These are phyloP conservation scores for Leishmania martiniquensis DNA, from an alignment of 208 protist species.

Conservation along the genomic window DNA sequence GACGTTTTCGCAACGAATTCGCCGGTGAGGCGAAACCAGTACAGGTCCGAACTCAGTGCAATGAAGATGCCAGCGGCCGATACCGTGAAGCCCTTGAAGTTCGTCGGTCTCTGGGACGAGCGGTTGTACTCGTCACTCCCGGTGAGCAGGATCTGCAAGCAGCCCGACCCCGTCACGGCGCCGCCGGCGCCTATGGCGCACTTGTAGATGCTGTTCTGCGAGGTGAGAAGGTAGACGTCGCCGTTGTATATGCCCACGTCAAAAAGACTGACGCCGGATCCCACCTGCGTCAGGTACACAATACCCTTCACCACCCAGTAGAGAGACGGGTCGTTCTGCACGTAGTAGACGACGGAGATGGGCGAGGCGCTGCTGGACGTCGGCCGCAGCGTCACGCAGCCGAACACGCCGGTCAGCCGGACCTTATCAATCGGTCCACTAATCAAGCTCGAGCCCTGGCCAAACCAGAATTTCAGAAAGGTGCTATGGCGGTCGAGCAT, in stretches of 20 bases:
- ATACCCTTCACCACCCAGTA: neutral
- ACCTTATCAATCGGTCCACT: conserved; percentile 15
- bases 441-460: neutral
- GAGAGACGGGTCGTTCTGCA: conserved; percentile 23
- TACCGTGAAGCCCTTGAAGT: conserved; percentile 15
- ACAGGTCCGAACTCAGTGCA: conserved; percentile 23
- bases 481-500: conserved; percentile 39
- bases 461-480: conserved; percentile 39
- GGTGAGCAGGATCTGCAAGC: conserved; percentile 4
- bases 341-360: conserved; percentile 18
- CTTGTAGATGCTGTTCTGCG: conserved; percentile 16
- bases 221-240: conserved; percentile 37
- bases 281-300: conserved; percentile 17
- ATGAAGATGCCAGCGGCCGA: conserved; percentile 29
- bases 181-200: conserved; percentile 26
- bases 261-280: conserved; percentile 25
- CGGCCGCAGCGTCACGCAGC: conserved; percentile 21
- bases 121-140: conserved; percentile 6
- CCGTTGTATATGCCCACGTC: conserved; percentile 33
- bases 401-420: conserved; percentile 11
- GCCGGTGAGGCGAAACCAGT: conserved; percentile 27
- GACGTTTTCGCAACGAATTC: conserved; percentile 5
- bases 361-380: conserved; percentile 23
- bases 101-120: neutral
- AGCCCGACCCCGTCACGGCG: conserved; percentile 2